phyloP scores from a whole-genome alignment of 2,329 filamentous ascomycete species.

The Clonostachys rosea region DNA sequence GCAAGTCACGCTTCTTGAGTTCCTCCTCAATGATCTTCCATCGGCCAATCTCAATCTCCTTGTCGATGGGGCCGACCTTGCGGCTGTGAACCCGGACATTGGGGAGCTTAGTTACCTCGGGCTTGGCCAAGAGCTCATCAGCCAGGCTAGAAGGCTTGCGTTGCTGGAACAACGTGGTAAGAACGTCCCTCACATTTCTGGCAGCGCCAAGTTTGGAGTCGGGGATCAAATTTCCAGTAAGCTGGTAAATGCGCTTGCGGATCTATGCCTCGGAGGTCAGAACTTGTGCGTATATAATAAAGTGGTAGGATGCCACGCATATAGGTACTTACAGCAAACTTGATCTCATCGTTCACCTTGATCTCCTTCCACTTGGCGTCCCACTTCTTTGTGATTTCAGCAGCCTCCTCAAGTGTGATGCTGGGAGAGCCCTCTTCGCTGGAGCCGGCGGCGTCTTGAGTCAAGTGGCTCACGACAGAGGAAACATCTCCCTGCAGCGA shows the following conservation, averaged over 20 bases:
- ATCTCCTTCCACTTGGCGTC: conserved; percentile 53
- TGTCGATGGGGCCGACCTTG: conserved; percentile 66
- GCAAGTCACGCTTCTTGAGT: conserved; percentile 56
- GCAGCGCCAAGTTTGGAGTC: conserved; percentile 62
- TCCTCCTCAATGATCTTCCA: conserved; percentile 78
- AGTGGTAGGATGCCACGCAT: not conserved
- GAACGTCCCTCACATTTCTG: conserved; percentile 46
- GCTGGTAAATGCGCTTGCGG: conserved; percentile 73
- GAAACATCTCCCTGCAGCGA: conserved; percentile 29
- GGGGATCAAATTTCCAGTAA: conserved; percentile 72
- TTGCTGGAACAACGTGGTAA: conserved; percentile 46
- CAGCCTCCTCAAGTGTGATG: conserved; percentile 31
- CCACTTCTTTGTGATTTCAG: conserved; percentile 37
- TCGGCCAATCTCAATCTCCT: conserved; percentile 66
- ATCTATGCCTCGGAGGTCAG: conserved; percentile 45
- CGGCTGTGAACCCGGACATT: conserved; percentile 67
- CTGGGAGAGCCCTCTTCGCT: conserved; percentile 1
- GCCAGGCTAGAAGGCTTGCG: conserved; percentile 59
- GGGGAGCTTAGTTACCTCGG: conserved; percentile 42
- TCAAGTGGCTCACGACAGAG: conserved; percentile 24
- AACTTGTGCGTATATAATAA: not conserved
- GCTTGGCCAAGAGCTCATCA: conserved; percentile 44
- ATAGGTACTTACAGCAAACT: conserved; percentile 64
- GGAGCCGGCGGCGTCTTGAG: conserved; percentile 13
- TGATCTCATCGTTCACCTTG: conserved; percentile 54